Evolutionary conservation across 441 rosid genomes (phyloP).

Genomic region (Aquilaria agallochum): DNA sequence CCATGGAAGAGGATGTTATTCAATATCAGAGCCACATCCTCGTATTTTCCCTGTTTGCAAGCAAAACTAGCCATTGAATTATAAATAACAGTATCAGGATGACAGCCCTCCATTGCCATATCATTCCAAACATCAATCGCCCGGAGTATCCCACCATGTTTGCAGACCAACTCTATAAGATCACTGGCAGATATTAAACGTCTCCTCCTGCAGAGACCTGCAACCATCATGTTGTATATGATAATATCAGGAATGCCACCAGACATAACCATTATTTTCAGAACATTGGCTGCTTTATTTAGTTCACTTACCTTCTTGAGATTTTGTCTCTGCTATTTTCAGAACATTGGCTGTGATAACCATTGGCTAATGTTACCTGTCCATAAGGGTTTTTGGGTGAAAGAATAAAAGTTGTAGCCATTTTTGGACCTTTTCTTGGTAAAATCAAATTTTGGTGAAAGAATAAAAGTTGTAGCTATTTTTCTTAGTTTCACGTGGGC

Average conservation of each 20-base stretch:
- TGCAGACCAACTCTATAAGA: conserved; percentile 68
- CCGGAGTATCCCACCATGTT: conserved; percentile 53
- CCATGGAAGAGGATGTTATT: conserved; percentile 55
- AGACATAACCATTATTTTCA: conserved; percentile 71
- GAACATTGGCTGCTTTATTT: conserved; percentile 54
- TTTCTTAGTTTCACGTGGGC: too few relatives aligned
- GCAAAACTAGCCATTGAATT: conserved; percentile 60
- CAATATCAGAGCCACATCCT: conserved; percentile 53
- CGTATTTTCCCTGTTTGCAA: conserved; percentile 56
- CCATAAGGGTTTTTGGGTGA: too few relatives aligned
- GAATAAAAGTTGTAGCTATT: too few relatives aligned
- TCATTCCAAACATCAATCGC: conserved; percentile 83
- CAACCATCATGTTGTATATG: conserved; percentile 74
- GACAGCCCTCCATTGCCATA: conserved; percentile 70
- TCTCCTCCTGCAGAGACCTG: conserved; percentile 67
- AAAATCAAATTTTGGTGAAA: too few relatives aligned
- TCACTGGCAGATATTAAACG: conserved; percentile 43
- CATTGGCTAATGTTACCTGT: too few relatives aligned
- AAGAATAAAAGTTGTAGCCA: too few relatives aligned
- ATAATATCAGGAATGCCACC: conserved; percentile 83
- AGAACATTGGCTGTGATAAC: too few relatives aligned
- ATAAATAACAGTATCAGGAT: conserved; percentile 70
- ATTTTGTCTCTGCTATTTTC: too few relatives aligned
- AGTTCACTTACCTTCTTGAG: conserved; percentile 38
- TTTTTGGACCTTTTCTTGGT: too few relatives aligned